Conservation (phyloP, 345 rosid genomes). For the Erodium maritimum region DNA sequence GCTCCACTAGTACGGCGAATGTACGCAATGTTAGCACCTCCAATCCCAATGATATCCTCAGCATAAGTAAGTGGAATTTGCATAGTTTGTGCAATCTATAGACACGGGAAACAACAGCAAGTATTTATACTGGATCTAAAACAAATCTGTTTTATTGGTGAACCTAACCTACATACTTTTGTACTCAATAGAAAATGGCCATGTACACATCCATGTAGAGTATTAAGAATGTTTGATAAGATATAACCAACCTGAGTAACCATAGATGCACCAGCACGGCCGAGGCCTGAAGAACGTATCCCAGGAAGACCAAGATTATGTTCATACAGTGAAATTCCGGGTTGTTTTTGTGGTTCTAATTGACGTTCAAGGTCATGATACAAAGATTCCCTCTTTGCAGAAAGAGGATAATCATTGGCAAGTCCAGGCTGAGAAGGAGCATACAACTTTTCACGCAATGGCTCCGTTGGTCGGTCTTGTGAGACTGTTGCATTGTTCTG, state of each 20-base stretch:
- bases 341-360: conserved; percentile 34
- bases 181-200: background rate
- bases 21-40: conserved; percentile 63
- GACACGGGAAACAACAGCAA: background rate
- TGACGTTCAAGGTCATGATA: conserved; percentile 43
- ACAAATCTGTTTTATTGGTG: background rate
- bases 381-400: conserved; percentile 43
- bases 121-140: background rate
- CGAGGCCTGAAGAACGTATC: conserved; percentile 37
- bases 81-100: conserved; percentile 64
- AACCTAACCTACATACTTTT: background rate
- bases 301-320: conserved; percentile 41
- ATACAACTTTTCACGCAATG: conserved; percentile 35
- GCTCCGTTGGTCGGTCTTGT: conserved; percentile 45
- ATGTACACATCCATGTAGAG: background rate
- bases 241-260: conserved; percentile 37
- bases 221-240: background rate
- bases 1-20: conserved; percentile 71
- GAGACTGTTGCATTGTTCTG: conserved; percentile 38
- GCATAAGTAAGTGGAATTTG: conserved; percentile 75
- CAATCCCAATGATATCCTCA: conserved; percentile 70
- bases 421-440: conserved; percentile 19
- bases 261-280: conserved; percentile 41
- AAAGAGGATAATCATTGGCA: conserved; percentile 33
- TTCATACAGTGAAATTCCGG: conserved; percentile 46